Conservation (phyloP, 345 rosid genomes). For the Gossypium raimondii region DNA sequence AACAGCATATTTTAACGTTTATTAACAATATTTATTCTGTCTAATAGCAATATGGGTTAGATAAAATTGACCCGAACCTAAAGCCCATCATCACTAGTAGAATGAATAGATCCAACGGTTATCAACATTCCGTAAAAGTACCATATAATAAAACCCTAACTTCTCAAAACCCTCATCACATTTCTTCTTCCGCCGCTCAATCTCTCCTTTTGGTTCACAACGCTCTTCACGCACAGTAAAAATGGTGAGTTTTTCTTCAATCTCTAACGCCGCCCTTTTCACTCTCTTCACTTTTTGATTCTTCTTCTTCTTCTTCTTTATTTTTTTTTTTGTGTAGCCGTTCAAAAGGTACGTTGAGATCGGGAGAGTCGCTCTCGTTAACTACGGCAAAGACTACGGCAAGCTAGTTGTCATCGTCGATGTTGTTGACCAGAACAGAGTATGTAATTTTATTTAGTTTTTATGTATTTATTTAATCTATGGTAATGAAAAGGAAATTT, state of each 20-base stretch:
- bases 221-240: background rate
- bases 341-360: constrained; percentile 94
- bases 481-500: background rate
- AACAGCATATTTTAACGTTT: too few species aligned
- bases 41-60: too few species aligned
- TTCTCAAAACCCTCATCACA: background rate
- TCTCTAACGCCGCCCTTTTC: background rate
- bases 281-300: background rate
- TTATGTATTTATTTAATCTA: background rate
- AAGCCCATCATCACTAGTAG: background rate
- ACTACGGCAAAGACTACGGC: constrained; percentile 82
- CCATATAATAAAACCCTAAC: constrained; percentile 27
- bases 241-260: constrained; percentile 30
- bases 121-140: background rate
- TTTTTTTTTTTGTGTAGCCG: constrained; percentile 34
- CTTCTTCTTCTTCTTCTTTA: background rate
- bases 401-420: constrained; percentile 88
- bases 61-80: too few species aligned
- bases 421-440: constrained; percentile 84
- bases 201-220: background rate
- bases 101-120: constrained; percentile 26
- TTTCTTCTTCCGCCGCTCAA: background rate
- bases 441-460: constrained; percentile 18
- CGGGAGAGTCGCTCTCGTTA: constrained; percentile 81
- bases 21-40: too few species aligned